A percentile compares a stretch with the other conserved stretches of the same genome.
Evolutionary conservation across 176 grass and related monocot species (phyloP).

Genomic region (Phoenix roebelenii): DNA sequence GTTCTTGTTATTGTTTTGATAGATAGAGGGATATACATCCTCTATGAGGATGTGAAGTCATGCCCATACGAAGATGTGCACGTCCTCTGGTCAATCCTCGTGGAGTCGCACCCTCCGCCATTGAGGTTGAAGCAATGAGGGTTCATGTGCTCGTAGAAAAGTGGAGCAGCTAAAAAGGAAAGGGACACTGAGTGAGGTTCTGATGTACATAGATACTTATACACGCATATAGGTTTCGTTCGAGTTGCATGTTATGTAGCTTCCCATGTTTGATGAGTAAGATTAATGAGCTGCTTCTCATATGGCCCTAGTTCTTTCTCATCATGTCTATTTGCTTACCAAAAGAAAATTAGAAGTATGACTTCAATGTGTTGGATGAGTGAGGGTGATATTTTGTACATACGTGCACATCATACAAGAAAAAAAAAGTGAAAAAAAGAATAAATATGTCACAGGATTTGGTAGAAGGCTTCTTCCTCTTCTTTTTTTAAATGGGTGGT

Average conservation of each 20-base stretch:
- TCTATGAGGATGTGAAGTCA: constrained; percentile 97
- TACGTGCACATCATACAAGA: no score
- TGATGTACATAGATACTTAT: background rate
- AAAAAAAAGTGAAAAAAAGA: no score
- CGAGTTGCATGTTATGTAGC: no score
- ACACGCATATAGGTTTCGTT: background rate
- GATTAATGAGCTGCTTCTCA: no score
- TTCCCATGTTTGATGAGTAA: no score
- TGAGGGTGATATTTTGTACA: no score
- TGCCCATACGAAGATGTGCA: constrained; percentile 97
- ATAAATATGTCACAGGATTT: background rate
- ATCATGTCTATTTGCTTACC: no score
- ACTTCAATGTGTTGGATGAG: no score
- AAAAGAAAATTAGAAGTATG: no score
- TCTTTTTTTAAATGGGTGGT: background rate
- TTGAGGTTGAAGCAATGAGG: constrained; percentile 64
- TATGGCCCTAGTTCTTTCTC: no score
- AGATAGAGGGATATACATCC: constrained; percentile 86
- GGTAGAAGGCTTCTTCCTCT: background rate
- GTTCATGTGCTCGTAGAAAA: background rate
- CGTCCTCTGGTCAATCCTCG: constrained; percentile 90
- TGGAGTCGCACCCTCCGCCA: constrained; percentile 61
- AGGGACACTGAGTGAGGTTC: background rate
- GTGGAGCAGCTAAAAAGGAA: background rate
- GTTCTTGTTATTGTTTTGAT: background rate